Conservation (phyloP, 225 moss, liverwort and hornwort genomes). For the Physcomitrium patens region DNA sequence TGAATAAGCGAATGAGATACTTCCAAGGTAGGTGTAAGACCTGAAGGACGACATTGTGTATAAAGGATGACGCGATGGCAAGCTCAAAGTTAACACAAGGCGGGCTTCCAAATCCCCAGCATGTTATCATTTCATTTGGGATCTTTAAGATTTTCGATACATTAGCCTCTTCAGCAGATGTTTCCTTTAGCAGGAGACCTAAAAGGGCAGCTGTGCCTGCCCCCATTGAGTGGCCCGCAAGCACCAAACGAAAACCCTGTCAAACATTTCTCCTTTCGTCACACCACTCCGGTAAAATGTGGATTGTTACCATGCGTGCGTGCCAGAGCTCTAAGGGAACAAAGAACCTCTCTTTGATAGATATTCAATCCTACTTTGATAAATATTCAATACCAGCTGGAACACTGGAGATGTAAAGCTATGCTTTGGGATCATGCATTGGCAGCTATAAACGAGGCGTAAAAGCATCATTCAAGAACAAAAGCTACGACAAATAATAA, state of each 20-base stretch:
- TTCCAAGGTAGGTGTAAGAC: conserved; percentile 40
- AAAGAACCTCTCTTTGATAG: background rate
- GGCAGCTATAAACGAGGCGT: background rate
- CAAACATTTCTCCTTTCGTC: conserved; percentile 34
- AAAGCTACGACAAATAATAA: conserved; percentile 16
- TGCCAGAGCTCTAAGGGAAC: conserved; percentile 6
- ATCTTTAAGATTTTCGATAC: conserved; percentile 60
- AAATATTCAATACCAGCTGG: background rate
- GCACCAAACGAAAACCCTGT: conserved; percentile 83
- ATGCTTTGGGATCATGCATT: background rate
- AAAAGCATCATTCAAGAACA: background rate
- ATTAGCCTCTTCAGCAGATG: conserved; percentile 39
- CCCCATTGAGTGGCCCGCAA: conserved; percentile 91
- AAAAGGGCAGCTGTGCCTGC: conserved; percentile 79
- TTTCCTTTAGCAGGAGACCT: conserved; percentile 61
- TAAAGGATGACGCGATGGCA: conserved; percentile 58
- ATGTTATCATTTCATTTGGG: conserved; percentile 57
- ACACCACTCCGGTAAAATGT: background rate
- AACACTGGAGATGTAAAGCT: background rate
- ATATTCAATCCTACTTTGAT: background rate
- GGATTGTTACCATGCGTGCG: background rate
- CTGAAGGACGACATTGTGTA: conserved; percentile 75
- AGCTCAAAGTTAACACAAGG: conserved; percentile 76
- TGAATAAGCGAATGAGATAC: background rate
- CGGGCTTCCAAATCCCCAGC: conserved; percentile 89